These are phyloP conservation scores for Bryoerythrophyllum caledonicum DNA, from an alignment of 225 moss, liverwort and hornwort species.

Conservation along the genomic window DNA sequence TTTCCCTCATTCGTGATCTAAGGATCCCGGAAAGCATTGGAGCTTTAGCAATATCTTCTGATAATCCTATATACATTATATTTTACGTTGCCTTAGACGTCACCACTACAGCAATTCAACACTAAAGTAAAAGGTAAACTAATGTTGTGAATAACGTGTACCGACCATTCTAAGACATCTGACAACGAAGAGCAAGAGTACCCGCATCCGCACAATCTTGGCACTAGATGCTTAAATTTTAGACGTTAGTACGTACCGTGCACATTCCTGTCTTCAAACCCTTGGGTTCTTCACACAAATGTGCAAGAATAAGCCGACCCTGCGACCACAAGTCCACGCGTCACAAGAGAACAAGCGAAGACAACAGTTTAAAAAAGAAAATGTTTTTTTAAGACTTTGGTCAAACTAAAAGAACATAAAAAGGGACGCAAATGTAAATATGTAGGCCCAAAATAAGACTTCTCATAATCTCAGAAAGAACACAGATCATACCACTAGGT, in stretches of 20 bases:
- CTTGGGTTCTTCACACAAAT: constrained; percentile 92
- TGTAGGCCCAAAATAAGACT: background rate
- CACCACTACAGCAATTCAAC: background rate
- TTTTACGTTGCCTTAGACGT: background rate
- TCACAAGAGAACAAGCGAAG: background rate
- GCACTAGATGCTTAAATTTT: background rate
- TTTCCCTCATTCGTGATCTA: constrained; percentile 30
- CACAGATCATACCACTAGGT: constrained; percentile 63
- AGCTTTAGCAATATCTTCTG: constrained; percentile 11
- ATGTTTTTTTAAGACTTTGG: too few relatives aligned
- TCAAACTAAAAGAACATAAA: background rate
- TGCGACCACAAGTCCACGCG: constrained; percentile 29
- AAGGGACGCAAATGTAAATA: background rate
- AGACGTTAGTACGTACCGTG: constrained; percentile 49
- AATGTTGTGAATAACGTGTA: background rate
- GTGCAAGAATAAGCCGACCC: constrained; percentile 94
- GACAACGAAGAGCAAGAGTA: background rate
- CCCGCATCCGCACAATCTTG: background rate
- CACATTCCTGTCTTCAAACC: constrained; percentile 99
- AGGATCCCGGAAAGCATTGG: constrained; percentile 11
- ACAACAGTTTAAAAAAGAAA: background rate
- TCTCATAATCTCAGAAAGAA: background rate
- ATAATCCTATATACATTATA: background rate
- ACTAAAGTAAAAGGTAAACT: background rate
- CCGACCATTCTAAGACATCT: background rate